A percentile compares a stretch with the other conserved stretches of the same genome.
Conservation (phyloP, 805 yeast species). For the Komagataella pastoris region DNA sequence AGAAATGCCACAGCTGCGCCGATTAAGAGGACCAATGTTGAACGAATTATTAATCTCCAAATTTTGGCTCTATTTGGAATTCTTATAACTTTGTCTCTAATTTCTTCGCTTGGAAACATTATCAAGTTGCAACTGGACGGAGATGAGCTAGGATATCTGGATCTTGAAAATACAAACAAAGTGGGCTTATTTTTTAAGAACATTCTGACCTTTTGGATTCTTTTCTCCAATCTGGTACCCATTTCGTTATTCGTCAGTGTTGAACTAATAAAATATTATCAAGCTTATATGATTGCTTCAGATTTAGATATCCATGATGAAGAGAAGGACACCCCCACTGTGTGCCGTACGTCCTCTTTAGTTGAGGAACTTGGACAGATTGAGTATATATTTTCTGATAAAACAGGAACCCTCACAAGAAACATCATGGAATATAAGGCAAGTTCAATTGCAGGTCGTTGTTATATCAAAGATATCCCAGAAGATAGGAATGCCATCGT, state of each 20-base stretch:
- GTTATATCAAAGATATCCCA: slow-evolving; percentile 81
- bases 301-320: slow-evolving; percentile 89
- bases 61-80: slow-evolving; percentile 79
- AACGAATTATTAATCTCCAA: slow-evolving; percentile 85
- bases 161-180: slow-evolving; percentile 53
- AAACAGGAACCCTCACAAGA: slow-evolving; percentile 93
- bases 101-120: slow-evolving; percentile 84
- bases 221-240: slow-evolving; percentile 95
- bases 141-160: slow-evolving; percentile 45
- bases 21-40: slow-evolving; percentile 93
- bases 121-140: slow-evolving; percentile 46
- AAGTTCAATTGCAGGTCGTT: slow-evolving; percentile 84
- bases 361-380: slow-evolving; percentile 98
- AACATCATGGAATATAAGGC: slow-evolving; percentile 95
- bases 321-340: slow-evolving; percentile 84
- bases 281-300: slow-evolving; percentile 85
- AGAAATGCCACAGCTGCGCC: slow-evolving; percentile 98
- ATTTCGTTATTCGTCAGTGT: slow-evolving; percentile 93
- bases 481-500: slow-evolving; percentile 71
- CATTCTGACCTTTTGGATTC: slow-evolving; percentile 87
- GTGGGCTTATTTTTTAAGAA: slow-evolving; percentile 72
- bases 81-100: slow-evolving; percentile 57
- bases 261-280: slow-evolving; percentile 89
- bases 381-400: slow-evolving; percentile 91
- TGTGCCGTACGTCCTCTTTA: slow-evolving; percentile 86